Evolutionary conservation across 257 asterid species (phyloP).

Genomic region (Salvia miltiorrhiza): DNA sequence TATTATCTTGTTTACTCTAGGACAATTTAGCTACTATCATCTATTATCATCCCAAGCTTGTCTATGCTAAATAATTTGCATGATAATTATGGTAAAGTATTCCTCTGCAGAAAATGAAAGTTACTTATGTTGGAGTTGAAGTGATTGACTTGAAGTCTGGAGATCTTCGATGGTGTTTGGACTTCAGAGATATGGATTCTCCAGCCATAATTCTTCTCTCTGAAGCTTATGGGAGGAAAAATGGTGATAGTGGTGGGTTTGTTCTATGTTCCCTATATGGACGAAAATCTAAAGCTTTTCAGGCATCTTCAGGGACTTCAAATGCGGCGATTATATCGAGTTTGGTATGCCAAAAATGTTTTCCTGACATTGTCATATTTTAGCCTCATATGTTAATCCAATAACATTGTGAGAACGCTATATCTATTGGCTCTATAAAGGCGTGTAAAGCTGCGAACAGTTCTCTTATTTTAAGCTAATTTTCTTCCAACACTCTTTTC

Average conservation of each 20-base stretch:
- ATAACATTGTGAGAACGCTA: constrained; percentile 11
- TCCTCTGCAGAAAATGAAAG: constrained; percentile 77
- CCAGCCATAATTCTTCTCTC: constrained; percentile 78
- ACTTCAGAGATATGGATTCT: constrained; percentile 96
- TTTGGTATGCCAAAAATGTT: constrained; percentile 48
- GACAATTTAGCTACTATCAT: not conserved
- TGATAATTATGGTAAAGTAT: constrained; percentile 9
- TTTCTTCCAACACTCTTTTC: constrained; percentile 25
- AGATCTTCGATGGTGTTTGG: constrained; percentile 97
- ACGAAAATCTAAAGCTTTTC: constrained; percentile 97
- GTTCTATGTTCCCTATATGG: constrained; percentile 91
- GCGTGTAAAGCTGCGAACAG: constrained; percentile 5
- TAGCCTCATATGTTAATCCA: constrained; percentile 3
- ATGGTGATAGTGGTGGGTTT: constrained; percentile 70
- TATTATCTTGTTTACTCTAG: not conserved
- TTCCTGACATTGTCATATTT: not conserved
- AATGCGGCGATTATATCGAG: constrained; percentile 60
- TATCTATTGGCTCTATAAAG: constrained; percentile 6
- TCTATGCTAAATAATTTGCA: not conserved
- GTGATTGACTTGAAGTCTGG: constrained; percentile 84
- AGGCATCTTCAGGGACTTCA: constrained; percentile 92
- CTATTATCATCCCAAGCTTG: not conserved
- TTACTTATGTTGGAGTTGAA: constrained; percentile 84
- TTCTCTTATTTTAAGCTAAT: constrained; percentile 14
- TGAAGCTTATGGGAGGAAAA: constrained; percentile 84